phyloP scores from a whole-genome alignment of 2,329 filamentous ascomycete species.

The Blastomyces gilchristii region DNA sequence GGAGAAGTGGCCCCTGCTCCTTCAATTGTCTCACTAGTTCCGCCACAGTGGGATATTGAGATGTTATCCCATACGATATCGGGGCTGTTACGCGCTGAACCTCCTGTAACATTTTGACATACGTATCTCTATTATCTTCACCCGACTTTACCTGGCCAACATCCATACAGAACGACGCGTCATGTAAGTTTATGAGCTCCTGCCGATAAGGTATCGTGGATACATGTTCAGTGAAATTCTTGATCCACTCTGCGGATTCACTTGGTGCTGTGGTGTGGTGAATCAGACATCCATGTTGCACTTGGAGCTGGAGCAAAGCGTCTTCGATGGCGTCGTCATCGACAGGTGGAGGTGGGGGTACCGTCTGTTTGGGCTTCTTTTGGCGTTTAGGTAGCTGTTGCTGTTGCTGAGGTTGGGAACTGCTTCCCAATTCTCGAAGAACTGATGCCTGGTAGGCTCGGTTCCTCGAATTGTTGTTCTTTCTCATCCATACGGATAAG shows the following conservation, averaged over 20 bases:
- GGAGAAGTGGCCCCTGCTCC: constrained; percentile 46
- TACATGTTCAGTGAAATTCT: constrained; percentile 66
- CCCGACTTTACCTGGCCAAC: constrained; percentile 64
- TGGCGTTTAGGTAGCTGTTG: constrained; percentile 19
- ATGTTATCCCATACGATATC: constrained; percentile 59
- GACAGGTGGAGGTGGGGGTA: constrained; percentile 43
- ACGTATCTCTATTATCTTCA: constrained; percentile 55
- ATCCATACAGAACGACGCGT: constrained; percentile 64
- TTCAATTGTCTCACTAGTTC: constrained; percentile 52
- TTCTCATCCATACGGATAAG: constrained; percentile 54
- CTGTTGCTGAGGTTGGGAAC: constrained; percentile 19
- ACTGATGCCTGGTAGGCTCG: constrained; percentile 58
- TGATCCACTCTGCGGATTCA: constrained; percentile 64
- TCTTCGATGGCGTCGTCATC: constrained; percentile 62
- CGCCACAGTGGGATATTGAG: constrained; percentile 49
- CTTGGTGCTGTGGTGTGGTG: constrained; percentile 54
- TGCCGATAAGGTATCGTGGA: constrained; percentile 61
- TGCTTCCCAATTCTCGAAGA: constrained; percentile 31
- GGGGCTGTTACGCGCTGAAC: constrained; percentile 60
- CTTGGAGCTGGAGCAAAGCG: constrained; percentile 58
- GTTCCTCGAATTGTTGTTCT: constrained; percentile 58
- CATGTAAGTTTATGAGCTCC: constrained; percentile 39
- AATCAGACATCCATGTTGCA: constrained; percentile 55
- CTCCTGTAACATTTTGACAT: constrained; percentile 65
- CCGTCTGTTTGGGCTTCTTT: constrained; percentile 34